Conservation (phyloP, 495 filamentous ascomycete species). For the Aspergillus incahuasiensis region DNA sequence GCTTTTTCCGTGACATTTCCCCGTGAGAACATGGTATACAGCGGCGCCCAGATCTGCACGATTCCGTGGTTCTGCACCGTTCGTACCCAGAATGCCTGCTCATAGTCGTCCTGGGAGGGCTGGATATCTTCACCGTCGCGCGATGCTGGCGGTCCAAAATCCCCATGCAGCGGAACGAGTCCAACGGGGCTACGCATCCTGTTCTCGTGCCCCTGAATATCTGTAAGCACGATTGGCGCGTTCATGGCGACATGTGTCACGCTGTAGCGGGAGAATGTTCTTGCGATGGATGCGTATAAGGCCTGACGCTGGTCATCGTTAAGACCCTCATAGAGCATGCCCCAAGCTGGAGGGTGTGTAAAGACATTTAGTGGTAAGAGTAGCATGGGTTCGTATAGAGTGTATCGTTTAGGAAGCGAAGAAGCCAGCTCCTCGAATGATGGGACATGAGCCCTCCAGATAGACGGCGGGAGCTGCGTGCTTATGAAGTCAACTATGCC, state of each 20-base stretch:
- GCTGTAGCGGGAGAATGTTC: conserved; percentile 30
- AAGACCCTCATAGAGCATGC: conserved; percentile 31
- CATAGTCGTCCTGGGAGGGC: conserved; percentile 46
- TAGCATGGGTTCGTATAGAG: conserved; percentile 64
- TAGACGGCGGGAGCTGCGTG: conserved; percentile 14
- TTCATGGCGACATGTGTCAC: conserved; percentile 72
- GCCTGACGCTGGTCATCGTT: conserved; percentile 28
- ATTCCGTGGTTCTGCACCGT: conserved; percentile 72
- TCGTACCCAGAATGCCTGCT: conserved; percentile 65
- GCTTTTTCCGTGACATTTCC: conserved; percentile 90
- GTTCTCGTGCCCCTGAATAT: conserved; percentile 46
- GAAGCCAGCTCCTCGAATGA: conserved; percentile 19
- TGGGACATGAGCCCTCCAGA: conserved; percentile 14
- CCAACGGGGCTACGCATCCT: conserved; percentile 61
- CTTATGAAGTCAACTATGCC: conserved; percentile 30
- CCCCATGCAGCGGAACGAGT: conserved; percentile 59
- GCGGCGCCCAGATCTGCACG: conserved; percentile 78
- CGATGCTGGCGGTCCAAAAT: conserved; percentile 48
- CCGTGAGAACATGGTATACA: conserved; percentile 86
- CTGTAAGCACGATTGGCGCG: conserved; percentile 53
- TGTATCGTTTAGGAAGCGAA: conserved; percentile 59
- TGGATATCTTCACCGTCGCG: conserved; percentile 15
- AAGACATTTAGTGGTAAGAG: conserved; percentile 62
- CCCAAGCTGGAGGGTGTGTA: conserved; percentile 40
- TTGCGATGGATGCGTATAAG: conserved; percentile 47